These are phyloP conservation scores for Wickerhamiella occidentalis DNA, from an alignment of 805 yeast species.

Conservation along the genomic window DNA sequence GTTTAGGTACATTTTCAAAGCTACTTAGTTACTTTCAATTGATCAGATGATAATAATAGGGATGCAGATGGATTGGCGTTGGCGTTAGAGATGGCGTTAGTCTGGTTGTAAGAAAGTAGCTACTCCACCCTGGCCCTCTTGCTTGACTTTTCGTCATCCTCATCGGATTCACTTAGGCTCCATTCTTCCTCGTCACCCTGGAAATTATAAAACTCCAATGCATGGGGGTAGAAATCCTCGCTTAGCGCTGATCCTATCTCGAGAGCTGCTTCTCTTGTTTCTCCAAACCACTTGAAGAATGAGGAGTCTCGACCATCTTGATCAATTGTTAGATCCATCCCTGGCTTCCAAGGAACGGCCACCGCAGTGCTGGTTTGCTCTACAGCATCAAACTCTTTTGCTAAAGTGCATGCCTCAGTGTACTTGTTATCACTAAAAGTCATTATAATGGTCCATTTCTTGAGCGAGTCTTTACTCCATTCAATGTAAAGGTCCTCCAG, in stretches of 20 bases:
- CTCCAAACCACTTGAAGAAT: slow-evolving; percentile 78
- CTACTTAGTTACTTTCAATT: neutral
- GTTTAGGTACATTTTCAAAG: neutral
- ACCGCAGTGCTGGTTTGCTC: slow-evolving; percentile 37
- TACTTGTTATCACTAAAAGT: slow-evolving; percentile 41
- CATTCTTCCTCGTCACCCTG: slow-evolving; percentile 14
- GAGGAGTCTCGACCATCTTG: slow-evolving; percentile 43
- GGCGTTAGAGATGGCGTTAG: too few species aligned
- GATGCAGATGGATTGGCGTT: neutral
- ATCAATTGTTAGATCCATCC: slow-evolving; percentile 44
- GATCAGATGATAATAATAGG: neutral
- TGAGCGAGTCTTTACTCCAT: slow-evolving; percentile 33
- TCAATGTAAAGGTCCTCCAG: slow-evolving; percentile 51
- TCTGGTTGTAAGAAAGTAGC: too few species aligned
- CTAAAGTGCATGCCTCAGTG: slow-evolving; percentile 45
- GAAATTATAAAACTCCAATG: slow-evolving; percentile 50
- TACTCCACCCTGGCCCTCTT: neutral
- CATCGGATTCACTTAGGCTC: slow-evolving; percentile 16
- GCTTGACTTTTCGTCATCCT: neutral
- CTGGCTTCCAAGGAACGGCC: slow-evolving; percentile 57
- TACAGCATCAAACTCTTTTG: slow-evolving; percentile 39
- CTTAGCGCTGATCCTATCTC: slow-evolving; percentile 58
- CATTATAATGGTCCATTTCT: slow-evolving; percentile 51
- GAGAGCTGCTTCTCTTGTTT: slow-evolving; percentile 67
- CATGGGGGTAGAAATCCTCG: slow-evolving; percentile 76